phyloP scores from a whole-genome alignment of 176 grass and related monocot genomes.

The Ensete ventricosum region DNA sequence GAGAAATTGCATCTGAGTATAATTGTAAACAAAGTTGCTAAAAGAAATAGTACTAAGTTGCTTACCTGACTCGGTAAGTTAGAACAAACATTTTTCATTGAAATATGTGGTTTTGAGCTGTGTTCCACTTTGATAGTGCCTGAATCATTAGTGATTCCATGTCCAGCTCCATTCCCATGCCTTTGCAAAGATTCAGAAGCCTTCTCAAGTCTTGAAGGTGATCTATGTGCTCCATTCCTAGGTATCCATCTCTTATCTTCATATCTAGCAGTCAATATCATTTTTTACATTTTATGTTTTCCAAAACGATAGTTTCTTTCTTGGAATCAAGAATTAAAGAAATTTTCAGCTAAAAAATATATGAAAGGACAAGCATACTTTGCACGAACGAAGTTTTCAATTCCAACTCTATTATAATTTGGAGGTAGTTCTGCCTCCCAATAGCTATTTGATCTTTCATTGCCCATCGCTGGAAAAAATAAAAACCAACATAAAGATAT shows the following conservation, averaged over 20 bases:
- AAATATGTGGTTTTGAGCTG: constrained; percentile 20
- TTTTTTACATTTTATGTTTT: neutral
- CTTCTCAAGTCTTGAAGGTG: constrained; percentile 27
- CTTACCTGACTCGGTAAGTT: constrained; percentile 40
- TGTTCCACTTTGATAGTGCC: constrained; percentile 47
- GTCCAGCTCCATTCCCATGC: constrained; percentile 29
- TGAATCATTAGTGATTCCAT: constrained; percentile 31
- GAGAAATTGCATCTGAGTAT: neutral
- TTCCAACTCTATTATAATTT: constrained; percentile 92
- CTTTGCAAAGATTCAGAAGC: neutral
- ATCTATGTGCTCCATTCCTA: constrained; percentile 41
- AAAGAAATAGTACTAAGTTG: neutral
- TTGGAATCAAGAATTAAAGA: no score
- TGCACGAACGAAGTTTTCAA: constrained; percentile 94
- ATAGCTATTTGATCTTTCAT: constrained; percentile 82
- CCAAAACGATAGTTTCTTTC: no score
- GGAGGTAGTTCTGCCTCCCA: constrained; percentile 94
- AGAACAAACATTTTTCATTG: constrained; percentile 42
- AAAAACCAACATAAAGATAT: neutral
- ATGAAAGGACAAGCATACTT: constrained; percentile 12
- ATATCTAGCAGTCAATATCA: constrained; percentile 39
- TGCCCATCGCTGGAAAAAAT: constrained; percentile 63
- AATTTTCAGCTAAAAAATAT: neutral
- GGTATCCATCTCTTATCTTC: constrained; percentile 91
- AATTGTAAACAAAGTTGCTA: constrained; percentile 9